Conservation (phyloP, 202 grass and related monocot genomes). For the Panicum virgatum region DNA sequence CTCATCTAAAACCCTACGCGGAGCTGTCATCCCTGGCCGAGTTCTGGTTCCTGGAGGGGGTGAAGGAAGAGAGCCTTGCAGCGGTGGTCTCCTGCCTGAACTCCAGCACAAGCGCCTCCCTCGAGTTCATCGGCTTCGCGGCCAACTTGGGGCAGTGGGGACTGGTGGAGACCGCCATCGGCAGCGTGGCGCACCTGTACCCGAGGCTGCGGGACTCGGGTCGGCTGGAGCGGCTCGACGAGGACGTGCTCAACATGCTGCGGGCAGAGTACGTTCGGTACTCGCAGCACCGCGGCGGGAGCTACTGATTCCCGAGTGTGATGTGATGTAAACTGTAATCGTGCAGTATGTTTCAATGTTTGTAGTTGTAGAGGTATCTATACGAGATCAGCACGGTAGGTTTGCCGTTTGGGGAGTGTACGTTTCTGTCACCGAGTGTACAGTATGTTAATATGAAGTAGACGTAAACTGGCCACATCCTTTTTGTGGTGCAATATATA, state of each 20-base stretch:
- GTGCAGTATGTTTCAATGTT: neutral
- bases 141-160: slow-evolving; percentile 55
- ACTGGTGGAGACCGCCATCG: slow-evolving; percentile 51
- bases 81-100: slow-evolving; percentile 37
- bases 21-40: slow-evolving; percentile 77
- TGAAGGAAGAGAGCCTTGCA: slow-evolving; percentile 57
- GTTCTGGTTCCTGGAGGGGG: slow-evolving; percentile 75
- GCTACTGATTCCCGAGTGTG: neutral
- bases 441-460: neutral
- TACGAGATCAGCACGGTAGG: neutral
- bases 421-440: neutral
- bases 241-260: slow-evolving; percentile 66
- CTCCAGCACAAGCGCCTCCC: slow-evolving; percentile 25
- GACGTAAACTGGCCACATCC: neutral
- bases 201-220: slow-evolving; percentile 58
- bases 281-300: slow-evolving; percentile 4
- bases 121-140: slow-evolving; percentile 47
- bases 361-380: neutral
- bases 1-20: slow-evolving; percentile 49
- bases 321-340: too few relatives aligned
- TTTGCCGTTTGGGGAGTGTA: too few relatives aligned
- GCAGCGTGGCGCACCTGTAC: slow-evolving; percentile 59
- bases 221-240: slow-evolving; percentile 59
- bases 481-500: neutral
- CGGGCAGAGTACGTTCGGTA: slow-evolving; percentile 56